phyloP scores from a whole-genome alignment of 2,329 filamentous ascomycete species.

The Sphaerulina populicola region DNA sequence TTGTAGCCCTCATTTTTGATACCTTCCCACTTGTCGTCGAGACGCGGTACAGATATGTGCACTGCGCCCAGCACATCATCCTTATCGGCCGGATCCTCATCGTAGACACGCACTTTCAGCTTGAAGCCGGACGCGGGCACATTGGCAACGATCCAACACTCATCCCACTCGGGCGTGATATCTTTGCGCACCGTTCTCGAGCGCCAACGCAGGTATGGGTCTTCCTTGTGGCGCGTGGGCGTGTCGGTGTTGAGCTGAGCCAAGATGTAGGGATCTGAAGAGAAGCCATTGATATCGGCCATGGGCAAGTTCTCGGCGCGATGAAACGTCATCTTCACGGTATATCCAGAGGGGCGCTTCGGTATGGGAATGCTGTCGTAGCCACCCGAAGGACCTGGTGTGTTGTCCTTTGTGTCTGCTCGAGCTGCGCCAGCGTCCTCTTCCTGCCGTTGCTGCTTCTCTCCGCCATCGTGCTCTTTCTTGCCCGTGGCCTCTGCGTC shows the following conservation, averaged over 20 bases:
- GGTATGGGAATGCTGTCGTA: constrained; percentile 74
- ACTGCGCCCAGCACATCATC: constrained; percentile 85
- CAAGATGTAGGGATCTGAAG: constrained; percentile 74
- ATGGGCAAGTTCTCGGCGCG: constrained; percentile 71
- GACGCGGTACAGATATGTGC: constrained; percentile 54
- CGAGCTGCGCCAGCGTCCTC: constrained; percentile 5
- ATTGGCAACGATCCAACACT: constrained; percentile 81
- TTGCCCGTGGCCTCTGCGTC: not conserved
- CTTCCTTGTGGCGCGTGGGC: constrained; percentile 75
- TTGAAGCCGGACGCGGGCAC: constrained; percentile 71
- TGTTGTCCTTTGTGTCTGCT: constrained; percentile 12
- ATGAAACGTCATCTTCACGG: constrained; percentile 75
- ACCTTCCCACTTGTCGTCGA: constrained; percentile 61
- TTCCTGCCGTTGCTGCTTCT: constrained; percentile 13
- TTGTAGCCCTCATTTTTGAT: constrained; percentile 57
- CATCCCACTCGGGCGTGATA: constrained; percentile 71
- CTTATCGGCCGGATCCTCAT: constrained; percentile 78
- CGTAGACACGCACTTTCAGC: constrained; percentile 78
- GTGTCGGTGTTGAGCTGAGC: constrained; percentile 65
- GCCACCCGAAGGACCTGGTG: constrained; percentile 56
- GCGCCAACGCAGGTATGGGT: constrained; percentile 64
- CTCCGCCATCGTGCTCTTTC: constrained; percentile 12
- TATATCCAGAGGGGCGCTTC: constrained; percentile 62
- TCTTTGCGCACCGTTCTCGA: constrained; percentile 66
- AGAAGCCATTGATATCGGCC: constrained; percentile 66